Evolutionary conservation across 1,284 basidiomycete genomes (phyloP), one percentile per base, ranked within the genome.

Genomic region (Pisolithus thermaeus): DNA sequence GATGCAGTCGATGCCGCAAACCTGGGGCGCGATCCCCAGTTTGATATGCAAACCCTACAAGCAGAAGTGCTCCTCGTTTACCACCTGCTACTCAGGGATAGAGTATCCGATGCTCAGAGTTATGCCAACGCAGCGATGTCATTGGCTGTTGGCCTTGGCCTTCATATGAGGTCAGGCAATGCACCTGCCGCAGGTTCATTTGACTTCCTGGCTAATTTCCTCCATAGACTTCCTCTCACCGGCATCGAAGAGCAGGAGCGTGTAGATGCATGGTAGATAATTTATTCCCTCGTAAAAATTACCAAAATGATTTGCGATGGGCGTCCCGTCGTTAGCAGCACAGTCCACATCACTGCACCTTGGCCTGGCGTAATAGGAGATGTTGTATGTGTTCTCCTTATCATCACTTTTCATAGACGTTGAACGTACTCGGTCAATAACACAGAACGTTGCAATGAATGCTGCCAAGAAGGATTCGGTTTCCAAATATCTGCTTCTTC

Each of bases 161-260:
- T 78, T 39, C n/a, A n/a, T n/a, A n/a, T n/a, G n/a, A n/a, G n/a
- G n/a, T n/a, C n/a, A n/a, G n/a, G n/a, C n/a, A n/a, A n/a, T n/a
- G n/a, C n/a, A n/a, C n/a, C n/a, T n/a, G n/a, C n/a, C n/a, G n/a
- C n/a, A n/a, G n/a, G n/a, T 38, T 16, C 51, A 46, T 48, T 52
- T 41, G 20, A 53, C 37, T 55, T 54, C 46, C 36, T 49, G 32
- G 45, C 58, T 51, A 43, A 46, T 55, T 44, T 41, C 4, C 53
- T 50, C 28, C 41, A 59, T 1, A 50, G 50, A 9, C 59, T 76
- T 23, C 66, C 70, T 4, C 62, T 65, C 0, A 65, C 75, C 0
- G 51, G 59, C n/a, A 58, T 73, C 4, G 78, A 80, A 50, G 69
- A 71, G 11, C 74, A 73, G 7, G 78, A 80, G 54, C 65, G 76